Conservation (phyloP, 1,284 basidiomycete species). For the Bjerkandera adusta region DNA sequence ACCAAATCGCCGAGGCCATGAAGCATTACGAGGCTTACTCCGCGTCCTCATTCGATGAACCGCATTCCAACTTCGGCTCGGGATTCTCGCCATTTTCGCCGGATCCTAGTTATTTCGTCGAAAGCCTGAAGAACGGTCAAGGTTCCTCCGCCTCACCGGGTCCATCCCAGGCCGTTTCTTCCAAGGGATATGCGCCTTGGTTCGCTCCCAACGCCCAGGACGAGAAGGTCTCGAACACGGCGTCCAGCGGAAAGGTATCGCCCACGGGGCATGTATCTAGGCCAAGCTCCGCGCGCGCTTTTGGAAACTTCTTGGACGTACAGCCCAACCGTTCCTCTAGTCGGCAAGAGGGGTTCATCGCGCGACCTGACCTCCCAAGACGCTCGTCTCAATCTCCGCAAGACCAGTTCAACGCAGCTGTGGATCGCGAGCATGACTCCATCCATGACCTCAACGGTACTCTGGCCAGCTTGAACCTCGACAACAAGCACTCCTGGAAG, state of each 20-base stretch:
- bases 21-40: slow-evolving; percentile 23
- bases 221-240: slow-evolving; percentile 23
- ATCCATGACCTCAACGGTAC: slow-evolving; percentile 74
- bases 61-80: slow-evolving; percentile 19
- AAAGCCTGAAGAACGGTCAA: slow-evolving; percentile 24
- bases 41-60: slow-evolving; percentile 21
- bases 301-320: slow-evolving; percentile 36
- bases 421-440: slow-evolving; percentile 42
- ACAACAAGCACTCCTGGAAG: slow-evolving; percentile 29
- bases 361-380: slow-evolving; percentile 29
- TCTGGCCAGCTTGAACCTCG: slow-evolving; percentile 70
- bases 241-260: slow-evolving; percentile 38
- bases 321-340: slow-evolving; percentile 37
- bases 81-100: slow-evolving; percentile 42
- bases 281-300: slow-evolving; percentile 43
- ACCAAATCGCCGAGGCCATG: slow-evolving; percentile 21
- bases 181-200: slow-evolving; percentile 44
- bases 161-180: slow-evolving; percentile 30
- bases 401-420: slow-evolving; percentile 37
- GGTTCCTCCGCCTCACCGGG: slow-evolving; percentile 9
- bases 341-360: slow-evolving; percentile 45
- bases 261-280: slow-evolving; percentile 36
- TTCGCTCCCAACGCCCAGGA: slow-evolving; percentile 36
- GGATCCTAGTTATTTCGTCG: slow-evolving; percentile 33
- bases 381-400: slow-evolving; percentile 36